Conservation (phyloP, 2,329 filamentous ascomycete species). For the Hirsutella thompsonii region DNA sequence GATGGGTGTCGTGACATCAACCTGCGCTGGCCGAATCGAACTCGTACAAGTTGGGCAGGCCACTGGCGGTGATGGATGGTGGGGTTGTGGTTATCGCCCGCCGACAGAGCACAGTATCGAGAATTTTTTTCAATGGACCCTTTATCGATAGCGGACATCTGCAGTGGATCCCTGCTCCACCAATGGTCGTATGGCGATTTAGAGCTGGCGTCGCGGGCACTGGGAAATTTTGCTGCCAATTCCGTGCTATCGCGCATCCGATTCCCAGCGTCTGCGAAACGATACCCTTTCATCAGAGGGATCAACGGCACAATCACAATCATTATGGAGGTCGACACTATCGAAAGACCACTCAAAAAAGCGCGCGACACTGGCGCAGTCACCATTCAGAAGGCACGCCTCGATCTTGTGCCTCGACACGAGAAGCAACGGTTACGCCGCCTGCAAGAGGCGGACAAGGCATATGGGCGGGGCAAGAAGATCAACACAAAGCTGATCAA, state of each 20-base stretch:
- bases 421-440: constrained; percentile 39
- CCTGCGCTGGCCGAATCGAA: not conserved
- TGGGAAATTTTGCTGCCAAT: not conserved
- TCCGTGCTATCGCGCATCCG: constrained; percentile 2
- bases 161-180: constrained; percentile 1
- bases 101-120: constrained; percentile 3
- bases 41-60: not conserved
- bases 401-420: constrained; percentile 36
- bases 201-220: not conserved
- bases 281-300: not conserved
- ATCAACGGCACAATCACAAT: constrained; percentile 3
- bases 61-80: constrained; percentile 15
- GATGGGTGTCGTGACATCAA: not conserved
- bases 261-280: constrained; percentile 3
- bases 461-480: constrained; percentile 73
- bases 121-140: constrained; percentile 22
- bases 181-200: constrained; percentile 17
- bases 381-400: constrained; percentile 32
- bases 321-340: constrained; percentile 25
- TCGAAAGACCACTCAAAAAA: constrained; percentile 20
- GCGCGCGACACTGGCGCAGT: constrained; percentile 40
- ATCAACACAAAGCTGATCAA: constrained; percentile 62
- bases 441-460: constrained; percentile 51
- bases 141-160: constrained; percentile 20
- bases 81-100: constrained; percentile 17